phyloP scores from a whole-genome alignment of 352 stramenopile species.

The Pythium oligandrum region DNA sequence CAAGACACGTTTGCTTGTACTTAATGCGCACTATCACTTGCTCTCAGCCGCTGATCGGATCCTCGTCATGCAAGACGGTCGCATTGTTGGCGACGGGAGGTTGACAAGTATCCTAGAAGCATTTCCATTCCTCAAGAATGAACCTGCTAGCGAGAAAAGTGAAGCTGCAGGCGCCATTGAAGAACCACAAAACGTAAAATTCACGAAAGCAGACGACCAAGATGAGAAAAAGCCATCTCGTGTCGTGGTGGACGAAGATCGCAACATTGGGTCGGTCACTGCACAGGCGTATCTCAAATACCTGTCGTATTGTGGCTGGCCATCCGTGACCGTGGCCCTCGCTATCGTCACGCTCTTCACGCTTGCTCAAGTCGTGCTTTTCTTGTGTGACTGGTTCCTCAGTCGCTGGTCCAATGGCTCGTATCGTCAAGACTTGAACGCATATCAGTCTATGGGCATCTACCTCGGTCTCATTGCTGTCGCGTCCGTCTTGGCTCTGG shows the following conservation, averaged over 20 bases:
- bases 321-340: too few relatives aligned
- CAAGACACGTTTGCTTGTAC: slow-evolving; percentile 88
- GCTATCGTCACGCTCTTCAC: too few relatives aligned
- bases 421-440: background rate
- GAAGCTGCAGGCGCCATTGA: too few relatives aligned
- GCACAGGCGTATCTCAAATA: too few relatives aligned
- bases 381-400: too few relatives aligned
- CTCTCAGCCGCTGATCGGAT: slow-evolving; percentile 48
- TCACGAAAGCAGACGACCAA: too few relatives aligned
- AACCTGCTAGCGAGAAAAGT: too few relatives aligned
- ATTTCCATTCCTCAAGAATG: background rate
- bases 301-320: too few relatives aligned
- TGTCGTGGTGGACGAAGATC: background rate
- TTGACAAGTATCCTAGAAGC: slow-evolving; percentile 11
- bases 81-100: slow-evolving; percentile 74
- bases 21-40: slow-evolving; percentile 92
- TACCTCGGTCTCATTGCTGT: background rate
- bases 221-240: background rate
- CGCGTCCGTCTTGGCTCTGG: background rate
- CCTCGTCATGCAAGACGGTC: slow-evolving; percentile 64
- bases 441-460: background rate
- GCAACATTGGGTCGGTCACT: too few relatives aligned
- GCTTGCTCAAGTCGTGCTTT: too few relatives aligned
- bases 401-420: too few relatives aligned
- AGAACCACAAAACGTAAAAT: too few relatives aligned